Evolutionary conservation across 2,329 filamentous ascomycete genomes (phyloP), one percentile per base, ranked within the genome.

Genomic region (Colletotrichum sp.): DNA sequence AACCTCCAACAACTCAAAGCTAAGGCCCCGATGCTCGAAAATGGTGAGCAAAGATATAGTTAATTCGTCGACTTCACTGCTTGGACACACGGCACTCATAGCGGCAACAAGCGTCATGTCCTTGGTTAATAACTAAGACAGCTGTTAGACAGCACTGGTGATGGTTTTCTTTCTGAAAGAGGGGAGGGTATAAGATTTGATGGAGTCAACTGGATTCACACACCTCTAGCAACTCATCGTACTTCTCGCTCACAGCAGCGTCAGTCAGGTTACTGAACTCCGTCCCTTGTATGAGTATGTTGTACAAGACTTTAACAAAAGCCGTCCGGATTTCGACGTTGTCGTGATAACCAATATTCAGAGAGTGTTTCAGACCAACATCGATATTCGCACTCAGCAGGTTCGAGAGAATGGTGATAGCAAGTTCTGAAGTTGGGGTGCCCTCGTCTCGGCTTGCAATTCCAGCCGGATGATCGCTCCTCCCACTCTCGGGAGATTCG

Each of bases 311-410:
- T 78, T 92, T 93, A 75, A 94, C 90, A 80, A 94, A 94, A 3
- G 93, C 93, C 7, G 92, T 93, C 68, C 93, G 88, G 74, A 94
- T 93, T 78, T 94, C 92, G 36, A 93, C 86, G 79, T 93, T 93
- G 79, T 93, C 92, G 79, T 94, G 92, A 80, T 94, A 94, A 15
- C 93, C 93, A 75, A 94, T 93, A 76, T 91, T 92, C 16, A 94
- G 84, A 3, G 92, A 94, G 80, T 94, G 92, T 80, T 94, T 94
- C 64, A 94, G 83, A 4, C 93, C 93, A 48, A 94, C 92, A 78
- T 94, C 93, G 36, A 94, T 93, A 78, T 94, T 94, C 5, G 93
- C 92, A 79, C 92, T 94, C 9, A 94, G 84, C 2, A 94, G 87
- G 78, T 94, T 94, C 2, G 92, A 94, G 15, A 94, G 84, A 16